These are phyloP conservation scores for Lasiosphaeriaceae sp. DNA, from an alignment of 495 filamentous ascomycete species.

Conservation along the genomic window DNA sequence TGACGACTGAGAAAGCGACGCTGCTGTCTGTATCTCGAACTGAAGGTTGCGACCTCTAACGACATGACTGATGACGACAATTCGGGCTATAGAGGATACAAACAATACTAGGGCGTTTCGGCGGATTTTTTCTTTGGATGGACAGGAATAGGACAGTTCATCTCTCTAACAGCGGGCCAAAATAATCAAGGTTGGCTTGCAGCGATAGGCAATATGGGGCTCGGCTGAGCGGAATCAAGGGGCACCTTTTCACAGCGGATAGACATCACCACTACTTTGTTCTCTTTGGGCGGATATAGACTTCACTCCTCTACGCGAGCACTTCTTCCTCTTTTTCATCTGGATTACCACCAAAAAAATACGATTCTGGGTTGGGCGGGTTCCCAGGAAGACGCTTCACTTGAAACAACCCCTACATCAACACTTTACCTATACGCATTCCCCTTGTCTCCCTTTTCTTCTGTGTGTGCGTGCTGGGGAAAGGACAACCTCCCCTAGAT, in stretches of 20 bases:
- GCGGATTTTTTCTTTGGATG: conserved; percentile 13
- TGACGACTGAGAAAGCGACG: conserved; percentile 9
- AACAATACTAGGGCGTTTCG: conserved; percentile 19
- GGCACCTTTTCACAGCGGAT: not conserved
- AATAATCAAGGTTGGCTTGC: not conserved
- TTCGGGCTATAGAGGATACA: conserved; percentile 24
- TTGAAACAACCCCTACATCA: not conserved
- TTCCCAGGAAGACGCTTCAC: not conserved
- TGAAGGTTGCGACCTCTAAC: conserved; percentile 6
- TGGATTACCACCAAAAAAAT: not conserved
- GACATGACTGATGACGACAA: conserved; percentile 28
- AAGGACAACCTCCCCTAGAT: not conserved
- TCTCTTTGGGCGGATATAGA: not conserved
- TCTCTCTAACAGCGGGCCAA: conserved; percentile 10
- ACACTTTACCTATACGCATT: not conserved
- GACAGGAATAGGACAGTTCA: not conserved
- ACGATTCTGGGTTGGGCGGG: not conserved
- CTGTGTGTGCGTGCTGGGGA: not conserved
- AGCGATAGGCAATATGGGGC: not conserved
- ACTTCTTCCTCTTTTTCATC: not conserved
- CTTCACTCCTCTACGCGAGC: not conserved
- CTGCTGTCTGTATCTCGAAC: not conserved
- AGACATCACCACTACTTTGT: conserved; percentile 9
- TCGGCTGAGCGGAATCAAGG: not conserved
- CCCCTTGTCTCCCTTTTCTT: not conserved